These are phyloP conservation scores for Ogataea chonburiensis DNA, from an alignment of 805 yeast species.

Conservation along the genomic window DNA sequence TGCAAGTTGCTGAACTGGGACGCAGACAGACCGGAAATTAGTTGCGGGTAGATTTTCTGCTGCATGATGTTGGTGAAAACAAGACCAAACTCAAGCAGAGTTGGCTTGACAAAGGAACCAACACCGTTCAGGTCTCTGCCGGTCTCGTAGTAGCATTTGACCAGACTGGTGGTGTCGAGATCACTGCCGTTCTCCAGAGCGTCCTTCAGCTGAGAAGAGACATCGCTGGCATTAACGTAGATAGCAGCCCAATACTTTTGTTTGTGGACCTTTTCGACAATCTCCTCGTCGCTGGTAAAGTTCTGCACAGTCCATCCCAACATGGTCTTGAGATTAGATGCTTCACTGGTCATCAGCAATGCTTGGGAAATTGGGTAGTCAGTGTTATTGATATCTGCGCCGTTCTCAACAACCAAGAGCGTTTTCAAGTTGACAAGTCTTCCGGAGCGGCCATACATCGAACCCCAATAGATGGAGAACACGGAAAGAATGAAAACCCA, in stretches of 20 bases:
- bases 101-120: slow-evolving; percentile 43
- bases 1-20: slow-evolving; percentile 25
- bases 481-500: slow-evolving; percentile 38
- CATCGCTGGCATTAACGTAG: slow-evolving; percentile 44
- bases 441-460: slow-evolving; percentile 35
- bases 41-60: slow-evolving; percentile 21
- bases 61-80: slow-evolving; percentile 26
- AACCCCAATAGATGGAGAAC: slow-evolving; percentile 51
- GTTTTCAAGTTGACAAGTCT: slow-evolving; percentile 37
- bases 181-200: slow-evolving; percentile 40
- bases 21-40: slow-evolving; percentile 32
- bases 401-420: slow-evolving; percentile 41
- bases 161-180: slow-evolving; percentile 29
- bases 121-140: slow-evolving; percentile 61
- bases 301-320: slow-evolving; percentile 41
- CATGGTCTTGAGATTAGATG: slow-evolving; percentile 12
- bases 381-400: slow-evolving; percentile 21
- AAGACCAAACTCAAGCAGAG: slow-evolving; percentile 38
- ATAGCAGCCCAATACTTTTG: slow-evolving; percentile 65
- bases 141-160: slow-evolving; percentile 47
- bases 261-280: slow-evolving; percentile 46
- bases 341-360: slow-evolving; percentile 18
- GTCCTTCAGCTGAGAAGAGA: slow-evolving; percentile 40
- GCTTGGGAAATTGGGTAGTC: slow-evolving; percentile 35
- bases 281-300: slow-evolving; percentile 35